These are phyloP conservation scores for Selenicereus undatus DNA, from an alignment of 148 eudicot genomes.

Conservation along the genomic window DNA sequence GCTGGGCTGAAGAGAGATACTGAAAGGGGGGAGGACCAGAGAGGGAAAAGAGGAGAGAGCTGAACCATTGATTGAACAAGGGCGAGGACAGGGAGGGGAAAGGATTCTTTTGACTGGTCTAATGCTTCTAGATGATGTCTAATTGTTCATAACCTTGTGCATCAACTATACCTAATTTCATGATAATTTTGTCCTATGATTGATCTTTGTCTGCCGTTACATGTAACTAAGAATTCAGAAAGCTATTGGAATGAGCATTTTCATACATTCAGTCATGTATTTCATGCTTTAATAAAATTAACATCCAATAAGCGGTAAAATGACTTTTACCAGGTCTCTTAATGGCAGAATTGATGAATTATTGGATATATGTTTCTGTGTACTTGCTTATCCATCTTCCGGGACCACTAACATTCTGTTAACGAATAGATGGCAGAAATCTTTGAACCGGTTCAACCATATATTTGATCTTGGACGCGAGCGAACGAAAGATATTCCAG, in stretches of 20 bases:
- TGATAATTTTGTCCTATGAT: not conserved
- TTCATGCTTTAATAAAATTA: not conserved
- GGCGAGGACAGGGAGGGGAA: not conserved
- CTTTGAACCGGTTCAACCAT: slow-evolving; percentile 74
- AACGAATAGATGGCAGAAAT: slow-evolving; percentile 80
- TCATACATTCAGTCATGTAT: no score
- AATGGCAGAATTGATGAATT: slow-evolving; percentile 3
- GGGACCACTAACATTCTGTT: slow-evolving; percentile 22
- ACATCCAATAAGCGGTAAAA: not conserved
- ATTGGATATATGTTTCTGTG: not conserved
- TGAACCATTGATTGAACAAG: not conserved
- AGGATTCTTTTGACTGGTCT: not conserved
- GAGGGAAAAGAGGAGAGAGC: not conserved
- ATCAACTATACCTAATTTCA: not conserved
- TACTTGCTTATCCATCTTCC: not conserved
- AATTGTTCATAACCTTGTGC: no score
- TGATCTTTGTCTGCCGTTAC: not conserved
- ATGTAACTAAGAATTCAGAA: not conserved
- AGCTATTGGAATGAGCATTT: not conserved
- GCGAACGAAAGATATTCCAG: slow-evolving; percentile 39
- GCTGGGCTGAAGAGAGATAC: not conserved
- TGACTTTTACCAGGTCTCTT: not conserved
- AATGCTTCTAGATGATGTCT: not conserved
- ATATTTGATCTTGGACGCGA: slow-evolving; percentile 64
- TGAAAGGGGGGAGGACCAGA: not conserved